Conservation (phyloP, 2,329 filamentous ascomycete species). For the Ophiobolus disseminans region DNA sequence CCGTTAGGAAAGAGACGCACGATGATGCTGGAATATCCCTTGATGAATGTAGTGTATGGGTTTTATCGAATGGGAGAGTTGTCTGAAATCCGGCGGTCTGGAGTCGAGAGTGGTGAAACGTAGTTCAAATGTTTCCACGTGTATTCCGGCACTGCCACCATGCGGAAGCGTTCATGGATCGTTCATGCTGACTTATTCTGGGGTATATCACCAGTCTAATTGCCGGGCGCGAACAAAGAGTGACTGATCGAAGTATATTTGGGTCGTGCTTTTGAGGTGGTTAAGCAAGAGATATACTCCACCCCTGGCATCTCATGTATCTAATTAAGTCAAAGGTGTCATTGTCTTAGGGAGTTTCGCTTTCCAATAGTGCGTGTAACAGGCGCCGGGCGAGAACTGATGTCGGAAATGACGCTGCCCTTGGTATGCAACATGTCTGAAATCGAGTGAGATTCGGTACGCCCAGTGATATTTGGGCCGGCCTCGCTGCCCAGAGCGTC, state of each 20-base stretch:
- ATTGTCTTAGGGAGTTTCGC: neutral
- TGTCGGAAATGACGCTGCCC: too few species aligned
- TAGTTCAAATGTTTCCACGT: slow-evolving; percentile 11
- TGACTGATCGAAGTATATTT: neutral
- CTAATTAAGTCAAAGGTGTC: too few species aligned
- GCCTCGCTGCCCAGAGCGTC: too few species aligned
- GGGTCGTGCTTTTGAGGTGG: too few species aligned
- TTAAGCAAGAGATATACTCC: too few species aligned
- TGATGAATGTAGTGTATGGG: slow-evolving; percentile 8
- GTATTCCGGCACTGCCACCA: slow-evolving; percentile 11
- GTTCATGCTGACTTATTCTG: neutral
- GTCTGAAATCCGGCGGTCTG: slow-evolving; percentile 11
- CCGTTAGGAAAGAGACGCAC: slow-evolving; percentile 18
- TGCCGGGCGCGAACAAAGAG: neutral
- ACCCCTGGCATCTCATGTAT: too few species aligned
- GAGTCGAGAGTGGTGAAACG: slow-evolving; percentile 21
- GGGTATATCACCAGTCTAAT: neutral
- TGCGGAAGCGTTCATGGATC: neutral
- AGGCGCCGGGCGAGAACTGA: neutral
- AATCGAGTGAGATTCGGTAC: too few species aligned
- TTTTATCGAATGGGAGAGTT: slow-evolving; percentile 12
- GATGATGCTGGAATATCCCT: slow-evolving; percentile 21
- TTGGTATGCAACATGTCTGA: too few species aligned
- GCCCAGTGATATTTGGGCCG: too few species aligned
- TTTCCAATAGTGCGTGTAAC: neutral